These are phyloP conservation scores for Azolla pinnata DNA, from an alignment of 75 land plant species.

Conservation along the genomic window DNA sequence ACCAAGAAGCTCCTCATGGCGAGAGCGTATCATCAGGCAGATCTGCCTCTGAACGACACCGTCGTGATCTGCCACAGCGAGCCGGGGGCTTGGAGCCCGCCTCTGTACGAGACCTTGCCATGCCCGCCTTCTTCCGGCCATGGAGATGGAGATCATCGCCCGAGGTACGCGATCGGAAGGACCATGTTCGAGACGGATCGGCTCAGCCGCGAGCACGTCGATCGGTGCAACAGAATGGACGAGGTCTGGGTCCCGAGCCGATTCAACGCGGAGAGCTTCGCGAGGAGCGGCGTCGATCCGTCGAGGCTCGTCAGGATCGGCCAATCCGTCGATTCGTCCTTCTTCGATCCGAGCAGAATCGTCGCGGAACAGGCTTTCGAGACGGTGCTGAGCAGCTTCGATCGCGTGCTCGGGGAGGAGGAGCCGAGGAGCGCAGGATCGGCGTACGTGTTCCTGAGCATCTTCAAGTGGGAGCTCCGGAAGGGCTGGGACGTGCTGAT, in stretches of 20 bases:
- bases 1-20: slow-evolving; percentile 26
- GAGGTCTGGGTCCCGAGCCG: slow-evolving; percentile 82
- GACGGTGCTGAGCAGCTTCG: not conserved
- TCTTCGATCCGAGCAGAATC: slow-evolving; percentile 49
- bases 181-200: slow-evolving; percentile 96
- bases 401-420: not conserved
- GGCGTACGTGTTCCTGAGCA: slow-evolving; percentile 55
- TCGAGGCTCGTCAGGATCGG: slow-evolving; percentile 57
- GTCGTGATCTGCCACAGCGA: slow-evolving; percentile 81
- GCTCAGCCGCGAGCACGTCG: slow-evolving; percentile 52
- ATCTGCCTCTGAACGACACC: slow-evolving; percentile 29
- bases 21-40: slow-evolving; percentile 26
- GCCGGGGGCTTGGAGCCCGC: slow-evolving; percentile 87
- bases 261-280: slow-evolving; percentile 60
- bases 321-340: slow-evolving; percentile 56
- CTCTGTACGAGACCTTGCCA: slow-evolving; percentile 53
- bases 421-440: too few species aligned
- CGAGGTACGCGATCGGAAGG: slow-evolving; percentile 50
- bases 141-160: slow-evolving; percentile 43
- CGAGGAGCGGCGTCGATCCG: slow-evolving; percentile 48
- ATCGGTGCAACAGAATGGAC: slow-evolving; percentile 68
- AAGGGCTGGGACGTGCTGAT: slow-evolving; percentile 86
- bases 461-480: slow-evolving; percentile 85
- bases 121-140: slow-evolving; percentile 76
- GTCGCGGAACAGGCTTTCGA: slow-evolving; percentile 28